These are phyloP conservation scores for Amylocarpus encephaloides DNA, from an alignment of 2,329 filamentous ascomycete species.

Conservation along the genomic window DNA sequence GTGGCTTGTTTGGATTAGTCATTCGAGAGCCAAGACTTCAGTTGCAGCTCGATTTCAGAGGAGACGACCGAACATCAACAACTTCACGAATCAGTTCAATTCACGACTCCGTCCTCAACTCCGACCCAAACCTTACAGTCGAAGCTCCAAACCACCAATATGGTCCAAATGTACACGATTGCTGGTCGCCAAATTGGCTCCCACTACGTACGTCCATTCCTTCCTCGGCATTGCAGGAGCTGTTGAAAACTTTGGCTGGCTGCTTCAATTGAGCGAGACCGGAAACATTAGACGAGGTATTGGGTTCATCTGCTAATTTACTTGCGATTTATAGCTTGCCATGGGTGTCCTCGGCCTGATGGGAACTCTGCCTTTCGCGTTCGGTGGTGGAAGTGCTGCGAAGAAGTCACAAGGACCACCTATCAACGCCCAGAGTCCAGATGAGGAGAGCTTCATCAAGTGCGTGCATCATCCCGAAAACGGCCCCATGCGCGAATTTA, in stretches of 20 bases:
- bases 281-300: neutral
- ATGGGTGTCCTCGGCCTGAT: conserved; percentile 28
- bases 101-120: conserved; percentile 10
- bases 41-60: conserved; percentile 14
- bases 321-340: conserved; percentile 24
- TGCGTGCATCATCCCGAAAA: conserved; percentile 18
- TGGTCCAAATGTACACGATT: conserved; percentile 30
- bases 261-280: conserved; percentile 9
- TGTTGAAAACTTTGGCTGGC: conserved; percentile 11
- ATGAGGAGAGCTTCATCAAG: conserved; percentile 34
- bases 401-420: conserved; percentile 29
- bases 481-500: neutral
- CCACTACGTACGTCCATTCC: conserved; percentile 27
- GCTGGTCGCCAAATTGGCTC: conserved; percentile 32
- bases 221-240: conserved; percentile 4
- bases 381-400: conserved; percentile 23
- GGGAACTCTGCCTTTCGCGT: conserved; percentile 12
- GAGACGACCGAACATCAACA: conserved; percentile 10
- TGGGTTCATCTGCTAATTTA: conserved; percentile 15
- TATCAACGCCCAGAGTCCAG: conserved; percentile 31
- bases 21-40: conserved; percentile 4
- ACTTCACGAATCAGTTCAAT: conserved; percentile 23
- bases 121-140: conserved; percentile 2
- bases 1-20: conserved; percentile 1
- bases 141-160: conserved; percentile 23